Base-by-base conservation (phyloP, 2,329 filamentous ascomycete species). In the Ramichloridium luteum region DNA sequence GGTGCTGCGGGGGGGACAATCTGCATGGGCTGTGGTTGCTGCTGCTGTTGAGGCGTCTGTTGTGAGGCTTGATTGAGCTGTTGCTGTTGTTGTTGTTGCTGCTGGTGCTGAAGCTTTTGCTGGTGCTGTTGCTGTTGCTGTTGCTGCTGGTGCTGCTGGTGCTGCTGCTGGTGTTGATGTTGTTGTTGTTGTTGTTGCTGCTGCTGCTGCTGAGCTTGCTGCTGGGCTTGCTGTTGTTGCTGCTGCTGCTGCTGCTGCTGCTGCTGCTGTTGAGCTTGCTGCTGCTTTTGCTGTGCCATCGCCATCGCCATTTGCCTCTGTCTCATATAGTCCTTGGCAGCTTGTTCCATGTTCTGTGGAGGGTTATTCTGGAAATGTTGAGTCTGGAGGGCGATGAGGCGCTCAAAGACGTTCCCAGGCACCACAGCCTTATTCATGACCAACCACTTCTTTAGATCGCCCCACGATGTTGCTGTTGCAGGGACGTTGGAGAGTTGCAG, bases 1-100 rank as follows among this genome's bases (percentile, higher is more conserved):
- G 46, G 44, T 9, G 36, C 41, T 12, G 38, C 42, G 12, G 44
- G 48, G 5, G 53, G 48, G 12, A 55, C 51, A 56, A 63, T 62
- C 34, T 55, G 59, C 6, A 57, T 57, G 13, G 36, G 31, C 16
- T 35, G 41, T 28, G n/a, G 20, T n/a, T 23, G 20, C 20, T 23
- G 20, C 20, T 23, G 20, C 20, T 23, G 20, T 23, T 23, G 20
- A 8, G 20, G 20, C 20, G n/a, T 8, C n/a, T 23, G 37, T n/a
- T 32, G 30, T 18, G 25, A 30, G 6, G 37, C 12, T 16, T 28
- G 30, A 13, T n/a, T 13, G 16, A 27, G 25, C 13, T 32, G 27
- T 16, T 37, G 34, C 17, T 30, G 20, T 29, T 37, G 35, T 25
- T 40, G 34, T 12, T 41, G 33, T 12, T 34, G 29, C 16, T 8